These are phyloP conservation scores for Cladosporium cucumerinum DNA, from an alignment of 2,329 filamentous ascomycete genomes.

Conservation along the genomic window DNA sequence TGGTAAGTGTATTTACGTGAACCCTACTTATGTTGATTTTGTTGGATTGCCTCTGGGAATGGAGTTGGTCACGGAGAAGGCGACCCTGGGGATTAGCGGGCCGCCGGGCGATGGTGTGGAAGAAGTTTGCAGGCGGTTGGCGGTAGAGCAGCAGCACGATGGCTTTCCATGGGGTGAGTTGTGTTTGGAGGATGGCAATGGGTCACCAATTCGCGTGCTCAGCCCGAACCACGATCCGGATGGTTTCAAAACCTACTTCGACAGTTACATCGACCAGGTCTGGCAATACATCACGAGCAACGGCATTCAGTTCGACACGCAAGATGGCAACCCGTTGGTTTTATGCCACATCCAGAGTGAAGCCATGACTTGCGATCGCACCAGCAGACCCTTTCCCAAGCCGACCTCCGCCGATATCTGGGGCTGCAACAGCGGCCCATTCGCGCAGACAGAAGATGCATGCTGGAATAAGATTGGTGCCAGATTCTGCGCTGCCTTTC, in stretches of 20 bases:
- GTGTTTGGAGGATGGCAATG: conserved; percentile 40
- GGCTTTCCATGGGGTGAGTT: conserved; percentile 59
- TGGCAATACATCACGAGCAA: conserved; percentile 47
- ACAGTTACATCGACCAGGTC: conserved; percentile 50
- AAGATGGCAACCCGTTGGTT: conserved; percentile 55
- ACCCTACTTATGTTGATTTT: conserved; percentile 27
- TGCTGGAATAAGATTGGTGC: conserved; percentile 60
- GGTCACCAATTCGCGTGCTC: conserved; percentile 37
- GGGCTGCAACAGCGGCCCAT: conserved; percentile 60
- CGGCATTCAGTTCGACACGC: conserved; percentile 60
- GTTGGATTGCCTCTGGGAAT: conserved; percentile 46
- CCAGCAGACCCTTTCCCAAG: conserved; percentile 49
- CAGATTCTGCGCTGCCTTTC: conserved; percentile 72
- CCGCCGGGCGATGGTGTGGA: conserved; percentile 54
- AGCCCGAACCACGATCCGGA: conserved; percentile 38
- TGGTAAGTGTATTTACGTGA: conserved; percentile 37
- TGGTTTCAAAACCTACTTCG: conserved; percentile 49
- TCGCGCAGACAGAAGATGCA: conserved; percentile 38
- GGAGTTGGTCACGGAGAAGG: conserved; percentile 39
- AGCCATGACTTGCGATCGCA: conserved; percentile 42
- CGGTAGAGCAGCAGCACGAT: conserved; percentile 52
- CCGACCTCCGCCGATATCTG: conserved; percentile 63
- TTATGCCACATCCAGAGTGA: conserved; percentile 43
- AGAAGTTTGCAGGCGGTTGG: conserved; percentile 51
- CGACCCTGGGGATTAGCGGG: conserved; percentile 54